Evolutionary conservation across 495 filamentous ascomycete species (phyloP).

Genomic region (Tirmania nivea): DNA sequence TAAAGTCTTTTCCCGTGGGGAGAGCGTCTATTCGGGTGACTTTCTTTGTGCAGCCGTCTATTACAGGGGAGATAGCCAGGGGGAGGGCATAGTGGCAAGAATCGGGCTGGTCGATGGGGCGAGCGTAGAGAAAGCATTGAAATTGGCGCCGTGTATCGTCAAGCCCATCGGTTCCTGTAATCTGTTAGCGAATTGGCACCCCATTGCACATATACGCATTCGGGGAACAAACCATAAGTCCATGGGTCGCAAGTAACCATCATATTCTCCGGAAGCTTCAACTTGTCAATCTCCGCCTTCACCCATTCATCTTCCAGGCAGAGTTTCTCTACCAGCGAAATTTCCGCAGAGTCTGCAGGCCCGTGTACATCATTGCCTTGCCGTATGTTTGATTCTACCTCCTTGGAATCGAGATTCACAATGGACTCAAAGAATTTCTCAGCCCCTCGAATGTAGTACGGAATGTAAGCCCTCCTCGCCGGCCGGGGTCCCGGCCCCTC

Average conservation of each 20-base stretch:
- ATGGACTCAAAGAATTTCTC: conserved; percentile 47
- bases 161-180: conserved; percentile 35
- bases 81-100: conserved; percentile 66
- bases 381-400: conserved; percentile 36
- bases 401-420: conserved; percentile 30
- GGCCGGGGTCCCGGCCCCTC: conserved; percentile 16
- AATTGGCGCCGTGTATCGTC: conserved; percentile 36
- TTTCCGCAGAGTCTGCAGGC: conserved; percentile 36
- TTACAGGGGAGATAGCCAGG: conserved; percentile 54
- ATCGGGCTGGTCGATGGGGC: conserved; percentile 23
- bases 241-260: conserved; percentile 43
- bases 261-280: conserved; percentile 39
- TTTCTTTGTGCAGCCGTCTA: conserved; percentile 39
- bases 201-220: not conserved
- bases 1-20: conserved; percentile 40
- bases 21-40: conserved; percentile 40
- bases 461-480: conserved; percentile 24
- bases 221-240: conserved; percentile 38
- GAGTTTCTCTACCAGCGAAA: conserved; percentile 35
- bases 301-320: conserved; percentile 35
- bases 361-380: conserved; percentile 35
- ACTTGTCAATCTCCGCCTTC: conserved; percentile 39
- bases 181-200: too few relatives aligned
- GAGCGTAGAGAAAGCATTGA: conserved; percentile 45
- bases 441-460: conserved; percentile 43